These are phyloP conservation scores for Tetrahymena borealis DNA, from an alignment of 73 alveolate genomes.

Conservation along the genomic window DNA sequence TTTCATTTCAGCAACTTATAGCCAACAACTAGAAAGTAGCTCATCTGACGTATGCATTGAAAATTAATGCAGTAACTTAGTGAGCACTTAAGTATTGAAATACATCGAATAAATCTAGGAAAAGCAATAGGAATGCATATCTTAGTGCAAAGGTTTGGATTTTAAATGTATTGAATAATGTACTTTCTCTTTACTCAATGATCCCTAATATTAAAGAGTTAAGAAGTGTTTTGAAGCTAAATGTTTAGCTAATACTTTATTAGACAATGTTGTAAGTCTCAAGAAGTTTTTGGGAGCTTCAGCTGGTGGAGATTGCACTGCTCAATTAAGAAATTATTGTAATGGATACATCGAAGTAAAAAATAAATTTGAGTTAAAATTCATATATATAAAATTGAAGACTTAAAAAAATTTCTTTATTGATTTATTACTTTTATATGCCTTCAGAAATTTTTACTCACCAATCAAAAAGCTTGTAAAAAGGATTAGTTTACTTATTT, in stretches of 20 bases:
- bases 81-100: neutral
- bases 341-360: neutral
- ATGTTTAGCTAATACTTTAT: neutral
- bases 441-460: too few relatives aligned
- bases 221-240: neutral
- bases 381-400: too few relatives aligned
- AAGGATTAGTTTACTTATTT: too few relatives aligned
- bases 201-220: neutral
- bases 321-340: neutral
- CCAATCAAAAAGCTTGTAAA: too few relatives aligned
- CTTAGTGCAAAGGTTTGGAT: neutral
- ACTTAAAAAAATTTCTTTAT: too few relatives aligned
- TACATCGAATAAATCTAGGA: neutral
- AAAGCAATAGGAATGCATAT: neutral
- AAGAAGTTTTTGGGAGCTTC: neutral
- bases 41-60: neutral
- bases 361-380: too few relatives aligned
- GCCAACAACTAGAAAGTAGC: neutral
- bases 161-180: neutral
- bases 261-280: neutral
- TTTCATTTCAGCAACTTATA: neutral
- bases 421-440: too few relatives aligned
- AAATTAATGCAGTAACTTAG: neutral
- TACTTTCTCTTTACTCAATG: neutral
- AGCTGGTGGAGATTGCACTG: neutral